Base-by-base conservation (phyloP, 2,329 filamentous ascomycete species). In the Rhynchosporium secalis region DNA sequence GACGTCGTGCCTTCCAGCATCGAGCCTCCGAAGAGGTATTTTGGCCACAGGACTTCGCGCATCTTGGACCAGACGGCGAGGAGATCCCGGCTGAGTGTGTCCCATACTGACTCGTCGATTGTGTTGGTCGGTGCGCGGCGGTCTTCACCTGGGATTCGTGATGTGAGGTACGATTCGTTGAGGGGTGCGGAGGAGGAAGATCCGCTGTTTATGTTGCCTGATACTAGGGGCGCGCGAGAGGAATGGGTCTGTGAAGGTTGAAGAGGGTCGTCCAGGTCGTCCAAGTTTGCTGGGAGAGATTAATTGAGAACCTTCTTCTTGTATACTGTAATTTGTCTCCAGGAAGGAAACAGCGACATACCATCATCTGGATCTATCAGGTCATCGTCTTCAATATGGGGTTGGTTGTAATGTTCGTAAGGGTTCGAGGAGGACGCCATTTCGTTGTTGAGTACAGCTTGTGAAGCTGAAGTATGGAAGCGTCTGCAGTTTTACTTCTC, bases 1-100 rank as follows among this genome's bases (percentile, higher is more conserved):
- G 77, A 78, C 4, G 80, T 54, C 80, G 85, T 77, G 47, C 75
- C 76, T 64, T 86, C 84, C 61, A 86, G 81, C 84, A 88, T 86
- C 62, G 83, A 85, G 36, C 86, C 86, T 41, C 84, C 85, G 29
- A 99, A 88, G 55, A 99, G 83, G 78, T 98, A 98, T 73, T 93
- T 93, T 20, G 95, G 95, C 78, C 92, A 99, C 64, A 99, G 85
- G 45, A 99, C 95, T 80, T 97, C 94, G 76, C 91, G 88, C 88
- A 99, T 92, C 83, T 99, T 99, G 78, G 91, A 90, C 94, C 95
- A 98, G 41, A 98, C 92, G 31, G 92, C 95, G 7, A 94, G 78
- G 68, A 99, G 79, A 76, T 99, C 95, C 69, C 95, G 89, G 58
- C 90, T 91, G 64, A 99, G 81, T n/a, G 95, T 99, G 48, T 94